phyloP scores from a whole-genome alignment of 2,329 filamentous ascomycete genomes.

The Pseudogymnoascus verrucosus region DNA sequence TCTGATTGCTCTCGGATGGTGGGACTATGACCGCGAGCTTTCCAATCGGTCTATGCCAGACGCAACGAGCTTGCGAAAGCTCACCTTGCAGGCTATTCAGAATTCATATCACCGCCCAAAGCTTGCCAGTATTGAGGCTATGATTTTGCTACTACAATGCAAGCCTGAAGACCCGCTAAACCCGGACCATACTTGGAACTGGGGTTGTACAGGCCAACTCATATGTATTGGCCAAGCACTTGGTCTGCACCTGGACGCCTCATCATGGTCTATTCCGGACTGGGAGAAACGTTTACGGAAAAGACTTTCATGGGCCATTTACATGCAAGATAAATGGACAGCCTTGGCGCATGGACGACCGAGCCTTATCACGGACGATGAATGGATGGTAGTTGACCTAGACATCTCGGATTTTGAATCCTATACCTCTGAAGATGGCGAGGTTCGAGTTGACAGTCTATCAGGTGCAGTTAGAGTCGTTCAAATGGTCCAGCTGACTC shows the following conservation, averaged over 20 bases:
- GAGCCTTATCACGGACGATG: conserved; percentile 43
- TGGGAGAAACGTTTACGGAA: conserved; percentile 57
- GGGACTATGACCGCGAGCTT: conserved; percentile 48
- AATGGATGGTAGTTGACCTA: conserved; percentile 46
- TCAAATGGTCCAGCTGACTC: conserved; percentile 41
- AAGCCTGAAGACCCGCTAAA: conserved; percentile 15
- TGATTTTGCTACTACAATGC: conserved; percentile 43
- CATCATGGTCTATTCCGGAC: conserved; percentile 51
- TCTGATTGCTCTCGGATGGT: conserved; percentile 54
- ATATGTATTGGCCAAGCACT: conserved; percentile 48
- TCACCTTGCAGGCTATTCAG: conserved; percentile 37
- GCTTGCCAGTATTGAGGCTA: conserved; percentile 47
- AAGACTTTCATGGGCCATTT: conserved; percentile 55
- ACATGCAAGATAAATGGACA: conserved; percentile 58
- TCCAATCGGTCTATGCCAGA: conserved; percentile 36
- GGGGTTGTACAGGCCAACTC: conserved; percentile 35
- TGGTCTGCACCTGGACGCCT: conserved; percentile 53
- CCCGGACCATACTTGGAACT: not conserved
- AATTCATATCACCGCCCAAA: conserved; percentile 45
- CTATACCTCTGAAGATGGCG: conserved; percentile 22
- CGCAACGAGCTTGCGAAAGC: conserved; percentile 30
- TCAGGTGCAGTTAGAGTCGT: conserved; percentile 42
- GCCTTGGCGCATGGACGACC: conserved; percentile 50
- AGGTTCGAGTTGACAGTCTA: conserved; percentile 35
- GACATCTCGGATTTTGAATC: conserved; percentile 38